These are phyloP conservation scores for Amyloporia xantha DNA, from an alignment of 768 basidiomycete genomes.

Conservation along the genomic window DNA sequence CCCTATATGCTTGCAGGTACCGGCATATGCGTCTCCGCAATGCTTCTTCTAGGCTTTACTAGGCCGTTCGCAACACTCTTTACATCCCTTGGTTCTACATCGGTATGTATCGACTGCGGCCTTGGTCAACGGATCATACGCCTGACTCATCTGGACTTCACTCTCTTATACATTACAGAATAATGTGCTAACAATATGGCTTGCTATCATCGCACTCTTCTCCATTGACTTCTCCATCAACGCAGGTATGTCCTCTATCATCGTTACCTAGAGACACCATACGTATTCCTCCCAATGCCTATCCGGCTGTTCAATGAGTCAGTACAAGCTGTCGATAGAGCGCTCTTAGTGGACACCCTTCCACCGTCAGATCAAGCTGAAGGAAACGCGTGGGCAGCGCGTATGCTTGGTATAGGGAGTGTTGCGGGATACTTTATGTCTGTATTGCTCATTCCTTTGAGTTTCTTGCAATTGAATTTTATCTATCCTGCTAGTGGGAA, in stretches of 20 bases:
- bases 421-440: constrained; percentile 87
- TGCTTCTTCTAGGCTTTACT: constrained; percentile 82
- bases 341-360: constrained; percentile 81
- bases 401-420: constrained; percentile 86
- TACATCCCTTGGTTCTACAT: constrained; percentile 25
- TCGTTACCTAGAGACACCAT: neutral
- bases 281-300: neutral
- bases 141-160: too few species aligned
- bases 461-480: neutral
- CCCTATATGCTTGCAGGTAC: constrained; percentile 79
- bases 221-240: constrained; percentile 62
- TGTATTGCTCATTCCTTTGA: constrained; percentile 23
- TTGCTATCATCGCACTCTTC: constrained; percentile 71
- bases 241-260: constrained; percentile 32
- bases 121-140: too few species aligned
- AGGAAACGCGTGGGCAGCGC: constrained; percentile 92
- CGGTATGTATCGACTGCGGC: constrained; percentile 25
- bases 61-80: constrained; percentile 54
- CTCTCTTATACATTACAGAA: constrained; percentile 34
- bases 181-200: constrained; percentile 58
- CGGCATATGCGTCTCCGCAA: constrained; percentile 57
- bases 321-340: constrained; percentile 89
- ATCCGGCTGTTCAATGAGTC: constrained; percentile 6
- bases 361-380: constrained; percentile 68
- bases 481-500: constrained; percentile 53